phyloP scores from a whole-genome alignment of 345 rosid species.

The Orychophragmus violaceus region DNA sequence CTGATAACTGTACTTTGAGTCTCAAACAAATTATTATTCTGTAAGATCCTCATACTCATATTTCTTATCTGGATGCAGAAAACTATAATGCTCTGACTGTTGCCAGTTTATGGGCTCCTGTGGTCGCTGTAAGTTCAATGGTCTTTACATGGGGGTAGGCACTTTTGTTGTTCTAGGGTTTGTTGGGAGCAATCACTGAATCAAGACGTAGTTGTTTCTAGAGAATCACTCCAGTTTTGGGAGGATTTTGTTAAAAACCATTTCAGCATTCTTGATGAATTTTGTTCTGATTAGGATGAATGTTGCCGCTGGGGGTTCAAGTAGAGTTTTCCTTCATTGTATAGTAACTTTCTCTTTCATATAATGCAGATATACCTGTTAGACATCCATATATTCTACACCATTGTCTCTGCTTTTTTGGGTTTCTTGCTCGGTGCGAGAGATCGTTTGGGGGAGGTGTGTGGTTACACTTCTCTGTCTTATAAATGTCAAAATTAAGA shows the following conservation, averaged over 20 bases:
- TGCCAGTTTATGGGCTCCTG: constrained; percentile 90
- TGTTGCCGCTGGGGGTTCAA: not conserved
- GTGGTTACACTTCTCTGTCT: not conserved
- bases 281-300: constrained; percentile 15
- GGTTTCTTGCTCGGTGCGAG: constrained; percentile 97
- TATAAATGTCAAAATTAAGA: not conserved
- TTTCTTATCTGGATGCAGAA: constrained; percentile 57
- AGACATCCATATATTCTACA: constrained; percentile 80
- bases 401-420: constrained; percentile 72
- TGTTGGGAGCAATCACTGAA: constrained; percentile 12
- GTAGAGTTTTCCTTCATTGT: constrained; percentile 11
- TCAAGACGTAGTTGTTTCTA: not conserved
- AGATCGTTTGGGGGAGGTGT: constrained; percentile 97
- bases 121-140: constrained; percentile 69
- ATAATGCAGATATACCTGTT: constrained; percentile 74
- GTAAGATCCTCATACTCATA: constrained; percentile 8
- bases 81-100: constrained; percentile 85
- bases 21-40: not conserved
- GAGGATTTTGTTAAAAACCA: not conserved
- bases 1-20: not conserved
- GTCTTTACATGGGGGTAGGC: constrained; percentile 17
- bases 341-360: constrained; percentile 11
- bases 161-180: not conserved
- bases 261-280: constrained; percentile 10
- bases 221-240: not conserved